Percentiles rank a stretch among this genome's conserved stretches.
Conservation (phyloP, 164 flowering plant species). For the Protea cynaroides region DNA sequence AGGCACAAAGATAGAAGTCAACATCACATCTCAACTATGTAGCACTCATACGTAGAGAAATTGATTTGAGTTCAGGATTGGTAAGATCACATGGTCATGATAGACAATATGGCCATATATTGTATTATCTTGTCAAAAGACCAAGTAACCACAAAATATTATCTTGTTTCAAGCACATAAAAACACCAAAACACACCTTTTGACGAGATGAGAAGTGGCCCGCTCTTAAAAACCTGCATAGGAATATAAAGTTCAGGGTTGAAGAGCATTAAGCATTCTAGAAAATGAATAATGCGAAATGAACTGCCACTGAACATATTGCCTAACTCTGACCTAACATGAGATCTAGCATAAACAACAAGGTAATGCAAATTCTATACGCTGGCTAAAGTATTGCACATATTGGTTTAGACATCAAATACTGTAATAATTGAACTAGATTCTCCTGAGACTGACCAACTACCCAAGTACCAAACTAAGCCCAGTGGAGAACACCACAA, state of each 20-base stretch:
- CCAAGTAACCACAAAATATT: too few relatives aligned
- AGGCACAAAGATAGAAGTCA: too few relatives aligned
- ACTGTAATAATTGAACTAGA: background rate
- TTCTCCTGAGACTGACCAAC: background rate
- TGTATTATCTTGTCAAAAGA: too few relatives aligned
- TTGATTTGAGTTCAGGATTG: too few relatives aligned
- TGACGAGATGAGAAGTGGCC: constrained; percentile 1
- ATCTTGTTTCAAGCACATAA: too few relatives aligned
- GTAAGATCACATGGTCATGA: too few relatives aligned
- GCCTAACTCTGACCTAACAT: background rate
- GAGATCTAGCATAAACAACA: background rate
- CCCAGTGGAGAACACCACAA: background rate
- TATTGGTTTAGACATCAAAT: background rate
- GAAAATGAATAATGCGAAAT: background rate
- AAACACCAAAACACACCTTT: background rate
- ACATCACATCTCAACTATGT: too few relatives aligned
- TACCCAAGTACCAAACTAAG: background rate
- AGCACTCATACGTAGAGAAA: too few relatives aligned
- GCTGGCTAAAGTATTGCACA: background rate
- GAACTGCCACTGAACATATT: background rate
- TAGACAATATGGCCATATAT: too few relatives aligned
- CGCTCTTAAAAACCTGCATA: constrained; percentile 6
- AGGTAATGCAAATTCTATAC: background rate
- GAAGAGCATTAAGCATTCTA: background rate
- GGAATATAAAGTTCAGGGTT: background rate